Conservation (phyloP, 2,329 filamentous ascomycete species). For the Davidsoniella australis region DNA sequence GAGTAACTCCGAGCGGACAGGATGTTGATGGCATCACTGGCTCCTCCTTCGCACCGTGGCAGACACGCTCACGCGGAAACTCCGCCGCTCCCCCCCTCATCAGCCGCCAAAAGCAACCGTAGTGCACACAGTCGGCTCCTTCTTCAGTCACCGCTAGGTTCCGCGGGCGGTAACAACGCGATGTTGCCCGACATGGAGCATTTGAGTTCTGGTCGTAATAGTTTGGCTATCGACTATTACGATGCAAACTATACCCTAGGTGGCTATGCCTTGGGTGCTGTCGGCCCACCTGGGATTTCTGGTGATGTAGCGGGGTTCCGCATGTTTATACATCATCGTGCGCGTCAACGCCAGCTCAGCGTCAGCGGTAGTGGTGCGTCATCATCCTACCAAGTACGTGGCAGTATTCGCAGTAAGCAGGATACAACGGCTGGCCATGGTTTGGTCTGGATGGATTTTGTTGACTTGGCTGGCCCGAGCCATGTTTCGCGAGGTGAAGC, state of each 20-base stretch:
- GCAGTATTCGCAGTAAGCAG: not conserved
- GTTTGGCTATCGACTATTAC: not conserved
- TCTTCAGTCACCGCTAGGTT: slow-evolving; percentile 15
- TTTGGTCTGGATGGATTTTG: slow-evolving; percentile 42
- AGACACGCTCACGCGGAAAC: slow-evolving; percentile 20
- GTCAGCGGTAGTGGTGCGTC: not conserved
- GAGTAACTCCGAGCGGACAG: slow-evolving; percentile 28
- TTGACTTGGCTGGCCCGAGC: slow-evolving; percentile 45
- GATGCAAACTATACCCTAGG: not conserved
- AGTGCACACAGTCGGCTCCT: slow-evolving; percentile 18
- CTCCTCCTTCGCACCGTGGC: slow-evolving; percentile 36
- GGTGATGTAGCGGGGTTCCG: not conserved
- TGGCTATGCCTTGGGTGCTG: not conserved
- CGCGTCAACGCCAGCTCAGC: not conserved
- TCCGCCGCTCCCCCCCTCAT: slow-evolving; percentile 27
- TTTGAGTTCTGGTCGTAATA: slow-evolving; percentile 4
- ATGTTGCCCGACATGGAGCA: slow-evolving; percentile 10
- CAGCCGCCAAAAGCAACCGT: slow-evolving; percentile 20
- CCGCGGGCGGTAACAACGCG: not conserved
- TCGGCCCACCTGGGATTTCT: not conserved
- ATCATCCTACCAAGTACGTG: not conserved
- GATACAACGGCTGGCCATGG: not conserved
- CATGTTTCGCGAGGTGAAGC: slow-evolving; percentile 42
- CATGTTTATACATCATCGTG: slow-evolving; percentile 1
- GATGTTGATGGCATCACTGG: slow-evolving; percentile 50